Evolutionary conservation across 192 early-diverging fungal genomes (phyloP), one percentile per base, ranked within the genome.

Genomic region (Linnemannia hyalina): DNA sequence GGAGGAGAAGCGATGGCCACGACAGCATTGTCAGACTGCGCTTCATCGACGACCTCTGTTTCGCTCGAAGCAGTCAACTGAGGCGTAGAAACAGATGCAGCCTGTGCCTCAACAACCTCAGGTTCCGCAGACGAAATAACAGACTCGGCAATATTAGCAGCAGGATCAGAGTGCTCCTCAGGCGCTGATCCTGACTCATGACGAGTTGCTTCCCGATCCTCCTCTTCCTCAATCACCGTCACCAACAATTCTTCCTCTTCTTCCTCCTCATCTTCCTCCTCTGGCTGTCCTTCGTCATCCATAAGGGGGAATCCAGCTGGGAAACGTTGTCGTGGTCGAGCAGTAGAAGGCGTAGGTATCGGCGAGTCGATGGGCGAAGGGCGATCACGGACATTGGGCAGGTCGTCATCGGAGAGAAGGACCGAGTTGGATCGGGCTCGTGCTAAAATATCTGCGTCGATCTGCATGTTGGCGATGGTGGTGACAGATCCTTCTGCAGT

Each of bases 291-390:
- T 6, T 78, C 70, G 26, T 78, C 75, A 8, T 71, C 69, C 22
- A 40, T 36, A 22, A 86, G 84, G 0, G 71, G 73, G 40, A 86
- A 57, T 8, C 84, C 79, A 18, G 84, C 75, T 35, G 84, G 84
- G 77, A 86, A 86, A 1, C 84, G 78, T 26, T 70, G 63, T n/a
- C 75, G 69, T 47, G 84, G 84, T 60, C 84, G 79, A 23, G 84
- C 84, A n/a, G 84, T 86, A 11, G 84, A 86, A 1, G 84, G 84
- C 22, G 84, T 86, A 9, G 84, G 84, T 8, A 86, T 81, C 23
- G 84, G 84, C 1, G 84, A 86, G 40, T 86, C 84, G 8, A 86
- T 44, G 5, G 84, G 84, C 4, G 84, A 86, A n/a, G 75, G 49
- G 22, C 32, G 76, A 38, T 74, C 82, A 16, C 63, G 42, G 8